A percentile compares a stretch with the other conserved stretches of the same genome.
phyloP scores from a whole-genome alignment of 2,329 filamentous ascomycete genomes.

The Alternaria angustiovoidea region DNA sequence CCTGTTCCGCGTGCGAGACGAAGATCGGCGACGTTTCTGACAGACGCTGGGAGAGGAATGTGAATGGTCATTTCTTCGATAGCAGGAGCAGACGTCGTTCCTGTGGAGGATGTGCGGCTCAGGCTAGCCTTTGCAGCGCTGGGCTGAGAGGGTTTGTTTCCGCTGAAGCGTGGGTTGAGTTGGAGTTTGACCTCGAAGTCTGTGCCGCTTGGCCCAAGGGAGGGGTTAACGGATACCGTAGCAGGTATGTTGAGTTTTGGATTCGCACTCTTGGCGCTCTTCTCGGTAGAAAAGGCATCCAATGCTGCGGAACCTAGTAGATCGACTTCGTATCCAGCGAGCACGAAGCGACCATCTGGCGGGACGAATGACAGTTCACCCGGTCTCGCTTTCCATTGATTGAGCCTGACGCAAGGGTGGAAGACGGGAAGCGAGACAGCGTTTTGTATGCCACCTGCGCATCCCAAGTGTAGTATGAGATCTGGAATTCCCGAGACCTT shows the following conservation, averaged over 20 bases:
- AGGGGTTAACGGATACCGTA: slow-evolving; percentile 80
- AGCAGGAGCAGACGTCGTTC: slow-evolving; percentile 49
- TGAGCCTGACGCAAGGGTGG: slow-evolving; percentile 90
- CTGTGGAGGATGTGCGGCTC: slow-evolving; percentile 33
- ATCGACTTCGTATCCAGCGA: slow-evolving; percentile 94
- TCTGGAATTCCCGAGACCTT: slow-evolving; percentile 96
- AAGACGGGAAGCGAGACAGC: slow-evolving; percentile 91
- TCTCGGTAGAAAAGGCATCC: slow-evolving; percentile 39
- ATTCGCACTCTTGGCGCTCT: slow-evolving; percentile 31
- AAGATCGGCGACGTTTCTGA: slow-evolving; percentile 84
- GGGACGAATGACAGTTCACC: slow-evolving; percentile 96
- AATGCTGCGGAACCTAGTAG: slow-evolving; percentile 74
- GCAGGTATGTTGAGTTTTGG: slow-evolving; percentile 80
- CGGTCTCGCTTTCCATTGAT: slow-evolving; percentile 86
- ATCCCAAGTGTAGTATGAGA: slow-evolving; percentile 79
- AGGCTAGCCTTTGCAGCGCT: slow-evolving; percentile 42
- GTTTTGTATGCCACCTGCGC: slow-evolving; percentile 73
- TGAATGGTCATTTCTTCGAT: slow-evolving; percentile 81
- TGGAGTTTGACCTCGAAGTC: slow-evolving; percentile 90
- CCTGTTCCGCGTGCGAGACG: slow-evolving; percentile 79
- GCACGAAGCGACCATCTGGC: slow-evolving; percentile 90
- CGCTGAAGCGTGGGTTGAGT: slow-evolving; percentile 63
- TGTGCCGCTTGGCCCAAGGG: slow-evolving; percentile 74
- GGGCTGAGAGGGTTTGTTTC: slow-evolving; percentile 47
- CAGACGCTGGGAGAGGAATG: slow-evolving; percentile 78